These are phyloP conservation scores for Beauveria brongniartii DNA, from an alignment of 2,329 filamentous ascomycete species.

Conservation along the genomic window DNA sequence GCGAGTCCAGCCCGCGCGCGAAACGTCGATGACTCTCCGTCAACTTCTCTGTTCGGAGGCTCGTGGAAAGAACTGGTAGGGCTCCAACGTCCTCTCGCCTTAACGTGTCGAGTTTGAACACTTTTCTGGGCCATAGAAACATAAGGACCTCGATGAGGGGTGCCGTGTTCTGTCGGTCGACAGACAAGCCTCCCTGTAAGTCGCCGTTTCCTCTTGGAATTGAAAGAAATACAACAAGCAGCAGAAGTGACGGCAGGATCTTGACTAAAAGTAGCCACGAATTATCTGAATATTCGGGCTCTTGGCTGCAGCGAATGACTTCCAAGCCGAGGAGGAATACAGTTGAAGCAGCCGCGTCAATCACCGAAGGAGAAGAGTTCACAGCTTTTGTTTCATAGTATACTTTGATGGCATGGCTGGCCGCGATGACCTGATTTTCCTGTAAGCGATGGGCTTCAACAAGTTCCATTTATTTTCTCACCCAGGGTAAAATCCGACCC, in stretches of 20 bases:
- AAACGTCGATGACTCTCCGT: neutral
- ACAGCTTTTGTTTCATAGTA: neutral
- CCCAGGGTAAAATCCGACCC: neutral
- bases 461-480: neutral
- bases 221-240: neutral
- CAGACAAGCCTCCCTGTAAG: neutral
- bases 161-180: neutral
- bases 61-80: neutral
- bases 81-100: neutral
- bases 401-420: neutral
- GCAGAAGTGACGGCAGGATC: neutral
- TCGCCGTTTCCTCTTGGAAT: neutral
- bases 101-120: neutral
- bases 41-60: neutral
- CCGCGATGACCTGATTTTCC: neutral
- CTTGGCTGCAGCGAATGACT: neutral
- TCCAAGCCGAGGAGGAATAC: neutral
- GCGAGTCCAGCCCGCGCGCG: neutral
- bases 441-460: neutral
- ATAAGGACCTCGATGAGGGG: neutral
- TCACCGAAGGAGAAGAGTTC: neutral
- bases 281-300: neutral
- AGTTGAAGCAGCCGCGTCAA: neutral
- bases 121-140: neutral
- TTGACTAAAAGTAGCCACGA: neutral